Percentiles rank a stretch among this genome's conserved stretches.
phyloP scores from a whole-genome alignment of 345 rosid genomes.

The Capsella bursapastoris region DNA sequence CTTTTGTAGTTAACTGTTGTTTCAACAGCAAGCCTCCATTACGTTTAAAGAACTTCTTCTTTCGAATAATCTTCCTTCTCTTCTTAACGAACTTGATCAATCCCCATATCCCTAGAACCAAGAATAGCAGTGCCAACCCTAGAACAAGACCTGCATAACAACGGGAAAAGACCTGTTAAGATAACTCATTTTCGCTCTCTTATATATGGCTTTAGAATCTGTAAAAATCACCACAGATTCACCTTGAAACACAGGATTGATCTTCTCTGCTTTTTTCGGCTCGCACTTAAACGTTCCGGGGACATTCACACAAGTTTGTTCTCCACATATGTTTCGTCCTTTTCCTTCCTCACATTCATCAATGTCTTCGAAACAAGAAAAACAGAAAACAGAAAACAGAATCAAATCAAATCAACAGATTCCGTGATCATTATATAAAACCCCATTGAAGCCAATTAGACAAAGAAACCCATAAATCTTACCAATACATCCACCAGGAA shows the following conservation, averaged over 20 bases:
- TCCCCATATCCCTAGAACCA: conserved; percentile 34
- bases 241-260: conserved; percentile 24
- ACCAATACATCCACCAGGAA: conserved; percentile 48
- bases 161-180: not conserved
- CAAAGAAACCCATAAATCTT: conserved; percentile 5
- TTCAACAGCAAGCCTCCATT: conserved; percentile 49
- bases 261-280: conserved; percentile 11
- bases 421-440: not conserved
- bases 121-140: conserved; percentile 22
- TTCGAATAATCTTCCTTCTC: conserved; percentile 29
- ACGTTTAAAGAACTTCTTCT: conserved; percentile 41
- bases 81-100: conserved; percentile 30
- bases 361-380: conserved; percentile 24
- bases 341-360: conserved; percentile 37
- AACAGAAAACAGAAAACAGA: not conserved
- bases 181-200: conserved; percentile 13
- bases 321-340: conserved; percentile 14
- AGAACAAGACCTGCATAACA: conserved; percentile 23
- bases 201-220: not conserved
- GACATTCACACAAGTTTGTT: conserved; percentile 1
- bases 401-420: conserved; percentile 14
- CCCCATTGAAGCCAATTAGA: not conserved
- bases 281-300: conserved; percentile 32
- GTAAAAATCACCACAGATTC: not conserved
- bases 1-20: conserved; percentile 37